Base-by-base conservation (phyloP, 257 asterid species). In the Solanum dulcamara region DNA sequence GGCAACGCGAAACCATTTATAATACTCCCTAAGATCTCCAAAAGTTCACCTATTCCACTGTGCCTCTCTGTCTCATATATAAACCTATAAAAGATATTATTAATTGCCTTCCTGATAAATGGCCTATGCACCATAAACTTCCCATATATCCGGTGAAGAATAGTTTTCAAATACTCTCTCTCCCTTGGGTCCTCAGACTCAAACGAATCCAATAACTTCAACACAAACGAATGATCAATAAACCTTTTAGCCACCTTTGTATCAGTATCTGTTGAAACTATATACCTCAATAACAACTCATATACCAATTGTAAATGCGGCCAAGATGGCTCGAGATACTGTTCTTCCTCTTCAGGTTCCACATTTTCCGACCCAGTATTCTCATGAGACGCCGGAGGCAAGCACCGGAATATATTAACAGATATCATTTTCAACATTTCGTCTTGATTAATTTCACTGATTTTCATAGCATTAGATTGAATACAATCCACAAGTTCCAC, bases 1-100 rank as follows among this genome's bases (percentile, higher is more conserved):
- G 99, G 99, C 95, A 94, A 86, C 14, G 99, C 97, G 70, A 93
- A 95, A 57, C 98, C 98, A 85, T 94, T 95, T 55, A 95, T 94
- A 81, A 95, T 94, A 82, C 98, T 96, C 84, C 98, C 99, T 9
- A 93, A 90, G 46, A 96, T 93, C 93, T 96, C 99, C 94, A 96
- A 71, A 40, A 96, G 90, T 91, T 96, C 99, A 38, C 93, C 96
- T 7, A 96, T 90, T 85, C 99, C 99, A 79, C 90, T 90, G 80
- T 93, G 97, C 87, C 92, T 91, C 87, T 90, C 97, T 1, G 93
- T 90, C 90, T 96, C 99, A 42, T 91, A 93, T 80, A 96, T 88
- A 91, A 92, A 93, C 87, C 96, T 87, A 55, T 92, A 96, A 84
- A 96, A 93, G 59, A 96, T 91, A 75, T 94, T 92, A 80, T 93